Evolutionary conservation across 2,329 filamentous ascomycete species (phyloP), one percentile per base, ranked within the genome.

Genomic region (Coniochaeta sp.): DNA sequence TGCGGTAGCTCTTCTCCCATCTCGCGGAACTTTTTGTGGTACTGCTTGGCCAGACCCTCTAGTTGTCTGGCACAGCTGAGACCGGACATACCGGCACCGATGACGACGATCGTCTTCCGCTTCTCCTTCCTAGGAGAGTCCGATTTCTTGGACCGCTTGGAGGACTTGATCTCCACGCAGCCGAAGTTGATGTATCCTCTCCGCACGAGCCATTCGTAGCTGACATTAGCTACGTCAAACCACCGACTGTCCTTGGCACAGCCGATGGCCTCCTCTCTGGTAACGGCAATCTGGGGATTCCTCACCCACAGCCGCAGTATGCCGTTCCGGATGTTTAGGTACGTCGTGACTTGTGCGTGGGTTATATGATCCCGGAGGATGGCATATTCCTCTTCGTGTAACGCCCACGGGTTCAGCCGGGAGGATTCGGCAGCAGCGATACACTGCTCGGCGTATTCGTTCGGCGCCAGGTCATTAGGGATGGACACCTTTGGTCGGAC

Each of bases 101-200:
- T 83, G 9, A 99, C 82, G 32, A 90, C 85, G 51, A 99, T 81
- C 0, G 85, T 94, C 64, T 85, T 90, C 57, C 81, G 78, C 59
- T 76, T 80, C 62, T 63, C 71, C 63, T 65, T 69, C 20, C 67
- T 73, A 45, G 70, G 65, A 12, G 45, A 28, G 26, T 30, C 28
- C 27, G 28, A 26, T 5, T 48, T 48, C 28, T 48, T 28, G 2
- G 27, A 14, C 14, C 26, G 28, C 45, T 26, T 16, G 42, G 42
- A 14, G 18, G 45, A 18, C 31, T 81, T 80, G n/a, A 91, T 72
- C 62, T 91, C 82, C 3, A 94, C 79, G 66, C 94, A 97, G 14
- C 95, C 94, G 66, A 91, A 96, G 67, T 99, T 99, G 72, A 99
- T 95, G 66, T 95, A 96, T 18, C 94, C 94, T 57, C 87, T 83